Evolutionary conservation across 2,329 filamentous ascomycete genomes (phyloP), one percentile per base, ranked within the genome.

Genomic region (Hymenoscyphus infarciens): DNA sequence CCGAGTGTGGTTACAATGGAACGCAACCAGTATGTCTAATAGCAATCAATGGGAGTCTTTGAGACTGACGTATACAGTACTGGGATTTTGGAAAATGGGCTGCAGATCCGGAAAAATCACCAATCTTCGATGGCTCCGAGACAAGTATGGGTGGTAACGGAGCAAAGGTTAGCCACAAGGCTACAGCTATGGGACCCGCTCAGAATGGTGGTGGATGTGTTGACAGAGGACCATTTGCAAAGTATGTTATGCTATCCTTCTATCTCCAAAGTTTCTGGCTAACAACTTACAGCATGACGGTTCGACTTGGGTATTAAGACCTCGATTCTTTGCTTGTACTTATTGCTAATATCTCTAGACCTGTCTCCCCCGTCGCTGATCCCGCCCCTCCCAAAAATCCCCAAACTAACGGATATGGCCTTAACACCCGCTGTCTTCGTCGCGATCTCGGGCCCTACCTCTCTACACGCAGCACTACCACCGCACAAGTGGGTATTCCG

Each of bases 91-190:
- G 78, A 3, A 76, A 77, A 59, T 81, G 80, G 72, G 76, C 75
- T 2, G 77, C 75, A 2, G 77, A 83, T 65, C 75, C 77, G 1
- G 68, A 72, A 64, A 77, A 77, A 56, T 83, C 81, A 0, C 80
- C 82, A n/a, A 70, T 84, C 57, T 84, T 86, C 66, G 81, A 83
- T 67, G 83, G 83, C 39, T 80, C 78, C 66, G 77, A 77, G 38
- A 80, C 78, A 49, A 80, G 77, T 62, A 73, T 83, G 75, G 77
- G 78, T 42, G 80, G 81, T 25, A 79, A 83, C 65, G 81, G 82
- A 27, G 71, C 63, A 4, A 74, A 72, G 56, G 63, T 68, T 4
- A 58, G 67, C 5, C 69, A 74, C 55, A 64, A 66, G 7, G 69
- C 70, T 35, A 72, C 73, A 5, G 62, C 64, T 10, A 63, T 63